Evolutionary conservation across 2,329 filamentous ascomycete genomes (phyloP).

Genomic region (Fusarium begoniae): DNA sequence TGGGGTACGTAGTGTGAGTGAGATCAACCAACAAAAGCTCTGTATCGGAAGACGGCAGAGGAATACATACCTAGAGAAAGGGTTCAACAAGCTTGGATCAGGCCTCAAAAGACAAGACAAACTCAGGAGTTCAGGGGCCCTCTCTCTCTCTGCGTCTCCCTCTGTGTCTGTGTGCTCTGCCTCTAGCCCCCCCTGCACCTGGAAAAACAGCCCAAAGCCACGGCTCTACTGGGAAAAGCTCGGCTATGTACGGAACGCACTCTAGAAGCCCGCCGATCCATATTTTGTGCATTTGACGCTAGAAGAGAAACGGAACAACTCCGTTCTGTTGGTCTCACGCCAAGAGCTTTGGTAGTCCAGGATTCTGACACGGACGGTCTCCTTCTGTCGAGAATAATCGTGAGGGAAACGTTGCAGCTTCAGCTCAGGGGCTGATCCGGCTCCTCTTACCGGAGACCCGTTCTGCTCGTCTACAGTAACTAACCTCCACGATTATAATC

Average conservation of each 20-base stretch:
- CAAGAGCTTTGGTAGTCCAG: background rate
- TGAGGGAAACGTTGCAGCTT: background rate
- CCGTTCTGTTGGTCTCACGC: conserved; percentile 15
- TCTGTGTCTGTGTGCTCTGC: background rate
- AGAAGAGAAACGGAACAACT: conserved; percentile 27
- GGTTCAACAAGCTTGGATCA: conserved; percentile 24
- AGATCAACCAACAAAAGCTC: conserved; percentile 5
- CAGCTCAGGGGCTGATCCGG: conserved; percentile 17
- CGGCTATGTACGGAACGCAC: conserved; percentile 20
- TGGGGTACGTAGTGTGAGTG: background rate
- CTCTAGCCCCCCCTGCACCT: background rate
- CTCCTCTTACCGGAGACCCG: conserved; percentile 4
- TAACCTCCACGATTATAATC: background rate
- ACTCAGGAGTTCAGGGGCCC: conserved; percentile 24
- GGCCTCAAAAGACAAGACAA: background rate
- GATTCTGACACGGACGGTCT: background rate
- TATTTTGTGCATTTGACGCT: conserved; percentile 29
- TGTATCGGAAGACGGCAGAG: background rate
- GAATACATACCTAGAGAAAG: background rate
- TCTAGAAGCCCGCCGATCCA: conserved; percentile 29
- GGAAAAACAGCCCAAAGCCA: background rate
- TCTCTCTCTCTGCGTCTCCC: background rate
- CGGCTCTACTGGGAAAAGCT: conserved; percentile 25
- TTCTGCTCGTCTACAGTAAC: background rate
- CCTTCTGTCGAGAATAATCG: background rate